These are phyloP conservation scores for Aspergillus alliaceus DNA, from an alignment of 2,329 filamentous ascomycete genomes.

Conservation along the genomic window DNA sequence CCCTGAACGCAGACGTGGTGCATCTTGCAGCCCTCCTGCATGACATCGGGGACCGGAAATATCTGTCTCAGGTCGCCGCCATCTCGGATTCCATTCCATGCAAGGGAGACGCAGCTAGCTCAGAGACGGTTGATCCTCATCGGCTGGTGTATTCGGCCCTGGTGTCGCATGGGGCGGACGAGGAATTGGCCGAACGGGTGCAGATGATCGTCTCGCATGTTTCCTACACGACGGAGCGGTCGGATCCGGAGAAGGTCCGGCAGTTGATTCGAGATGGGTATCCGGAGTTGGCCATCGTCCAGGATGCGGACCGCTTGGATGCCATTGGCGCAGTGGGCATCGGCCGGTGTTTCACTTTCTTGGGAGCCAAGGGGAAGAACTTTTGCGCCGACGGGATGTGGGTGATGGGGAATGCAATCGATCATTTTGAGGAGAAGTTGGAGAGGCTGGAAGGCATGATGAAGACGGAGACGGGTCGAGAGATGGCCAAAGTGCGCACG, in stretches of 20 bases:
- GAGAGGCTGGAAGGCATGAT: conserved; percentile 61
- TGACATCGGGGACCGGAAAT: conserved; percentile 86
- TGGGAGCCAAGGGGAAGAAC: conserved; percentile 55
- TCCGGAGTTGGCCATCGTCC: conserved; percentile 80
- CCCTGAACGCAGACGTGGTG: conserved; percentile 58
- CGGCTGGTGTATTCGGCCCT: conserved; percentile 31
- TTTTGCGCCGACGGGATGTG: conserved; percentile 24
- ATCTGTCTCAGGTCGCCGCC: conserved; percentile 49
- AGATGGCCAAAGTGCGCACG: conserved; percentile 51
- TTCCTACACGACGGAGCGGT: conserved; percentile 71
- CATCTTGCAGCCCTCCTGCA: conserved; percentile 76
- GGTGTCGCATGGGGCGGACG: conserved; percentile 50
- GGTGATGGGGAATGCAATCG: conserved; percentile 65
- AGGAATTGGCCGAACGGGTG: conserved; percentile 62
- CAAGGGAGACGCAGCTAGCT: too few species aligned
- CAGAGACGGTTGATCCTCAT: conserved; percentile 19
- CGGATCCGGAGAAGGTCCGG: conserved; percentile 61
- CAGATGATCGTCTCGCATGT: conserved; percentile 74
- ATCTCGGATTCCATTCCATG: not conserved
- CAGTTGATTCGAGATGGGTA: conserved; percentile 58
- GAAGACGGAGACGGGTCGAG: conserved; percentile 57
- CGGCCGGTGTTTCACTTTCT: conserved; percentile 73
- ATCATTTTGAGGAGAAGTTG: conserved; percentile 77
- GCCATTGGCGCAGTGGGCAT: conserved; percentile 85
- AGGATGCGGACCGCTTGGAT: conserved; percentile 92